Evolutionary conservation across 2,329 filamentous ascomycete species (phyloP).

Genomic region (Diplodia mutila): DNA sequence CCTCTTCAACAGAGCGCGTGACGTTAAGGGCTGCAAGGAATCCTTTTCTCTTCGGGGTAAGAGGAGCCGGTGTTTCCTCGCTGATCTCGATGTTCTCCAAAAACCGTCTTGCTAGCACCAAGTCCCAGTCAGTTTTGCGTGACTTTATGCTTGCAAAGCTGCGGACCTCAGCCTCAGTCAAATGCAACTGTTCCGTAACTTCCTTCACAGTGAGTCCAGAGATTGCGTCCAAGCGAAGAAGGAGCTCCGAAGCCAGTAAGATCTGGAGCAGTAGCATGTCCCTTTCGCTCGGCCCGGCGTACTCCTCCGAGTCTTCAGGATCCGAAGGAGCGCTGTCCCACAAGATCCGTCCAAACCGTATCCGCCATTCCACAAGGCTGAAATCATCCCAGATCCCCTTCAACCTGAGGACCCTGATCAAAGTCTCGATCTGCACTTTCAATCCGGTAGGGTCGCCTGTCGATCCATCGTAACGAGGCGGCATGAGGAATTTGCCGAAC

Average conservation of each 20-base stretch:
- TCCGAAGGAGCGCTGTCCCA: slow-evolving; percentile 56
- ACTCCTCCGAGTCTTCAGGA: slow-evolving; percentile 21
- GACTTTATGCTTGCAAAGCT: slow-evolving; percentile 52
- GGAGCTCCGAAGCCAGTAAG: slow-evolving; percentile 57
- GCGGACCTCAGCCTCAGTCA: slow-evolving; percentile 50
- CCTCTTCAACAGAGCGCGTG: slow-evolving; percentile 30
- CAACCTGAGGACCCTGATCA: slow-evolving; percentile 67
- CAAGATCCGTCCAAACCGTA: slow-evolving; percentile 71
- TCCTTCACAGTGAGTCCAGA: slow-evolving; percentile 35
- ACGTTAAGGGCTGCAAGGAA: slow-evolving; percentile 37
- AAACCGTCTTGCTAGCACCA: slow-evolving; percentile 58
- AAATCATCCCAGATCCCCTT: slow-evolving; percentile 76
- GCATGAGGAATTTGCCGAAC: slow-evolving; percentile 49
- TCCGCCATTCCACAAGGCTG: slow-evolving; percentile 73
- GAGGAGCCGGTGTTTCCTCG: slow-evolving; percentile 31
- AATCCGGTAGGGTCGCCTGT: slow-evolving; percentile 62
- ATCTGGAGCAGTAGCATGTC: slow-evolving; percentile 61
- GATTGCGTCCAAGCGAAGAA: slow-evolving; percentile 58
- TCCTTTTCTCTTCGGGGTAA: slow-evolving; percentile 34
- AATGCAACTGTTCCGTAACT: slow-evolving; percentile 44
- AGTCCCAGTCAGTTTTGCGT: slow-evolving; percentile 60
- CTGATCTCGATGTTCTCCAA: slow-evolving; percentile 55
- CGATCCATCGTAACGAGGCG: slow-evolving; percentile 45
- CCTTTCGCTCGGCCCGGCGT: slow-evolving; percentile 46
- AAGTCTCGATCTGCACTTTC: slow-evolving; percentile 69